These are phyloP conservation scores for Boletus rubroflammeus DNA, from an alignment of 768 basidiomycete species.

Conservation along the genomic window DNA sequence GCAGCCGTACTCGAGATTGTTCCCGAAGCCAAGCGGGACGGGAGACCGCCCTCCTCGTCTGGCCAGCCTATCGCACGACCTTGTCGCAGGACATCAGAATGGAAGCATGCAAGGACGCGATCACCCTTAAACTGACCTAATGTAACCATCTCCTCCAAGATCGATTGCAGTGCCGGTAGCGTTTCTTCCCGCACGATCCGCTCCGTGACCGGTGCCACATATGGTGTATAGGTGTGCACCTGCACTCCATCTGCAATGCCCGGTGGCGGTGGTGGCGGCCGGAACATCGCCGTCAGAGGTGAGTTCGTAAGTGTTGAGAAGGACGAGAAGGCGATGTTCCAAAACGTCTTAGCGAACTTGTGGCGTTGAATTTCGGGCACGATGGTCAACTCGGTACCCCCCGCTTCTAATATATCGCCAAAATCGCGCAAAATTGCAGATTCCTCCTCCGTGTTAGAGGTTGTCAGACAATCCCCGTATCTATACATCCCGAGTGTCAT, in stretches of 20 bases:
- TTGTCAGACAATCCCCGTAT: slow-evolving; percentile 37
- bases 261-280: slow-evolving; percentile 35
- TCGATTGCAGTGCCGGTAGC: slow-evolving; percentile 45
- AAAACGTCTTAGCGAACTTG: slow-evolving; percentile 63
- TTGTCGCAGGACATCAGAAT: slow-evolving; percentile 4
- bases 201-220: slow-evolving; percentile 39
- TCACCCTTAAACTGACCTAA: slow-evolving; percentile 32
- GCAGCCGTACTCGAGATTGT: slow-evolving; percentile 38
- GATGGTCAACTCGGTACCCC: slow-evolving; percentile 46
- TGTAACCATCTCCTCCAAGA: slow-evolving; percentile 43
- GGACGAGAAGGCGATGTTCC: slow-evolving; percentile 57
- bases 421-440: slow-evolving; percentile 47
- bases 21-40: slow-evolving; percentile 39
- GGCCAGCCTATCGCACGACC: slow-evolving; percentile 36
- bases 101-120: background rate
- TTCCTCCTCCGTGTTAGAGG: slow-evolving; percentile 37
- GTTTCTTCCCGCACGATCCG: slow-evolving; percentile 40
- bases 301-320: slow-evolving; percentile 48
- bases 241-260: slow-evolving; percentile 12
- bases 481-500: slow-evolving; percentile 55
- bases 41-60: slow-evolving; percentile 43
- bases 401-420: slow-evolving; percentile 40
- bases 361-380: slow-evolving; percentile 58
- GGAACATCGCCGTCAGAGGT: slow-evolving; percentile 50
- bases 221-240: slow-evolving; percentile 37